Evolutionary conservation across 345 rosid species (phyloP).

Genomic region (Draba incana): DNA sequence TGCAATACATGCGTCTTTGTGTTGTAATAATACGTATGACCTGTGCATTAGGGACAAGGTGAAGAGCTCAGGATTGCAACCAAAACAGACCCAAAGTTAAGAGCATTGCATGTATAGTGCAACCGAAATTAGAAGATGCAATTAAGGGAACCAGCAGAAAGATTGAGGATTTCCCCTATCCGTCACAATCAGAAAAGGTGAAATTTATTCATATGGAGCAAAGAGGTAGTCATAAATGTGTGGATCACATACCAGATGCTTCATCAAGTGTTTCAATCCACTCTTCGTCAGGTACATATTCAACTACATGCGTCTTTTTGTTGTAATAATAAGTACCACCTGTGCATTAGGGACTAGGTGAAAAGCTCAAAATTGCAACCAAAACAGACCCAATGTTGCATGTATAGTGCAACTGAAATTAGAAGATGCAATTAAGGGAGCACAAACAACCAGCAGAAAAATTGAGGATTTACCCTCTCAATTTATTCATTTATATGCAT

Average conservation of each 20-base stretch:
- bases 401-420: too few relatives aligned
- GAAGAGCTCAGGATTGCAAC: constrained; percentile 21
- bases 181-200: constrained; percentile 9
- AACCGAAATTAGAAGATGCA: too few relatives aligned
- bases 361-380: too few relatives aligned
- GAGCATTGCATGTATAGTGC: neutral
- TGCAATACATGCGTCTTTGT: constrained; percentile 75
- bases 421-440: too few relatives aligned
- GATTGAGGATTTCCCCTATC: neutral
- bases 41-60: constrained; percentile 47
- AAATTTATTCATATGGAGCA: neutral
- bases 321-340: too few relatives aligned
- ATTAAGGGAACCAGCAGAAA: neutral
- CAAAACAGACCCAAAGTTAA: constrained; percentile 15
- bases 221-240: neutral
- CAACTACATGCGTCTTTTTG: too few relatives aligned
- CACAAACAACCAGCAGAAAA: too few relatives aligned
- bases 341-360: too few relatives aligned
- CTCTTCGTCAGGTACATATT: too few relatives aligned
- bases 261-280: constrained; percentile 69
- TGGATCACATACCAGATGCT: constrained; percentile 58
- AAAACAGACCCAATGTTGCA: too few relatives aligned
- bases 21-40: constrained; percentile 85
- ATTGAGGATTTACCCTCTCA: too few relatives aligned
- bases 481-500: neutral